phyloP scores from a whole-genome alignment of 805 yeast species.

The Myxozyma nipponensis region DNA sequence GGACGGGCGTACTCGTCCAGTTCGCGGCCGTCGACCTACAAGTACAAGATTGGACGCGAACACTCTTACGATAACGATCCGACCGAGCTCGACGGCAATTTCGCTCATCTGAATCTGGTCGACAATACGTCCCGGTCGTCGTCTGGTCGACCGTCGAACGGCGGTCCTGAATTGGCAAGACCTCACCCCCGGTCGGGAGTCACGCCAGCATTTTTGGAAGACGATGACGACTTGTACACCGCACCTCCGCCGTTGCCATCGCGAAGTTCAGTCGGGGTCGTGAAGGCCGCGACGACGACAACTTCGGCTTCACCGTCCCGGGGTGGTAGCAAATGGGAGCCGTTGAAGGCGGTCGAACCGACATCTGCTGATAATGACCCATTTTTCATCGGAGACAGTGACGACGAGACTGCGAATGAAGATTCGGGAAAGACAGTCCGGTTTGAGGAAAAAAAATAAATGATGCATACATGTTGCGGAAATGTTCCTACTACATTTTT shows the following conservation, averaged over 20 bases:
- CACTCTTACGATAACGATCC: conserved; percentile 53
- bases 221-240: conserved; percentile 10
- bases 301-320: conserved; percentile 10
- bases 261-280: not conserved
- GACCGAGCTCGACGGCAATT: conserved; percentile 48
- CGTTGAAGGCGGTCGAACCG: conserved; percentile 41
- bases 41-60: conserved; percentile 23
- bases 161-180: conserved; percentile 7
- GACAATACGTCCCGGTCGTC: conserved; percentile 36
- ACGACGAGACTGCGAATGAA: conserved; percentile 37
- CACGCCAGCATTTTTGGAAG: conserved; percentile 5
- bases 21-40: conserved; percentile 5
- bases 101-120: conserved; percentile 47
- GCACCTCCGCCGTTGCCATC: conserved; percentile 7
- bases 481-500: not conserved
- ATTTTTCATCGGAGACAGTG: conserved; percentile 51
- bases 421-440: conserved; percentile 21
- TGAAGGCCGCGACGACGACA: not conserved
- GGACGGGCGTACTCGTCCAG: not conserved
- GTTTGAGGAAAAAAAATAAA: conserved; percentile 8
- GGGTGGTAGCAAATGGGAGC: conserved; percentile 42
- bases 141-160: conserved; percentile 36
- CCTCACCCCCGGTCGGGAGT: not conserved
- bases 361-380: conserved; percentile 47
- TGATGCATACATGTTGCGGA: not conserved